A percentile compares a stretch with the other conserved stretches of the same genome.
Evolutionary conservation across 108 stramenopile species (phyloP).

Genomic region (Nannochloropsis gaditana): DNA sequence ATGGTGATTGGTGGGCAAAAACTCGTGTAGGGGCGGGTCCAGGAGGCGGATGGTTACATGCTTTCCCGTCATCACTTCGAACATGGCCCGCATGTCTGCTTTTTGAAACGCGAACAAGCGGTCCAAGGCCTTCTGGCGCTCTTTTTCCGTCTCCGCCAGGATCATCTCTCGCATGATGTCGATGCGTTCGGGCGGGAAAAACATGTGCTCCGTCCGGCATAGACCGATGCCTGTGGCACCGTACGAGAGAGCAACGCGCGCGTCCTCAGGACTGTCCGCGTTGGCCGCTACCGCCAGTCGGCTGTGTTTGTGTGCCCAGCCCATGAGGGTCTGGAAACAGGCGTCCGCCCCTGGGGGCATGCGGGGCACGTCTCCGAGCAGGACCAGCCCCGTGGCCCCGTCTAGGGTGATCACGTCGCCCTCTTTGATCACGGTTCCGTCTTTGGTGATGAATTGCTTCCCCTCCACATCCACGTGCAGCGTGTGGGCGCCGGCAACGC

Average conservation of each 20-base stretch:
- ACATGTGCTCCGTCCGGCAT: conserved; percentile 80
- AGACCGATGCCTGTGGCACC: conserved; percentile 80
- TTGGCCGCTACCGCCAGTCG: conserved; percentile 68
- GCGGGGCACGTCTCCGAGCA: conserved; percentile 35
- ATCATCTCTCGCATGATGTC: conserved; percentile 72
- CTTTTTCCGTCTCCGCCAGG: conserved; percentile 44
- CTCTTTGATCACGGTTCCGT: conserved; percentile 60
- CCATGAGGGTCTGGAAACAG: conserved; percentile 54
- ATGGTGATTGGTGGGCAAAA: conserved; percentile 61
- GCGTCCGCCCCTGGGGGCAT: conserved; percentile 38
- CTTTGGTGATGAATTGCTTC: conserved; percentile 59
- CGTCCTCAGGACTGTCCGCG: conserved; percentile 72
- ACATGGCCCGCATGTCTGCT: conserved; percentile 51
- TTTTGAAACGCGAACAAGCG: conserved; percentile 59
- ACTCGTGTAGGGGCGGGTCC: conserved; percentile 80
- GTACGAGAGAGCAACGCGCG: conserved; percentile 59
- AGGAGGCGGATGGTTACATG: conserved; percentile 71
- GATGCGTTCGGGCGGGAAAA: conserved; percentile 65
- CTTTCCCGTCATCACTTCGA: conserved; percentile 62
- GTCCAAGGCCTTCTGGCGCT: conserved; percentile 58
- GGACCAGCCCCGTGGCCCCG: conserved; percentile 69
- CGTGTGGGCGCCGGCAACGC: conserved; percentile 70
- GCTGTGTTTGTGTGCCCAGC: conserved; percentile 61
- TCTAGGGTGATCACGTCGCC: conserved; percentile 69
- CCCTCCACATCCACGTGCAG: conserved; percentile 59